Evolutionary conservation across 768 basidiomycete species (phyloP).

Genomic region (Nidularia pulvinata): DNA sequence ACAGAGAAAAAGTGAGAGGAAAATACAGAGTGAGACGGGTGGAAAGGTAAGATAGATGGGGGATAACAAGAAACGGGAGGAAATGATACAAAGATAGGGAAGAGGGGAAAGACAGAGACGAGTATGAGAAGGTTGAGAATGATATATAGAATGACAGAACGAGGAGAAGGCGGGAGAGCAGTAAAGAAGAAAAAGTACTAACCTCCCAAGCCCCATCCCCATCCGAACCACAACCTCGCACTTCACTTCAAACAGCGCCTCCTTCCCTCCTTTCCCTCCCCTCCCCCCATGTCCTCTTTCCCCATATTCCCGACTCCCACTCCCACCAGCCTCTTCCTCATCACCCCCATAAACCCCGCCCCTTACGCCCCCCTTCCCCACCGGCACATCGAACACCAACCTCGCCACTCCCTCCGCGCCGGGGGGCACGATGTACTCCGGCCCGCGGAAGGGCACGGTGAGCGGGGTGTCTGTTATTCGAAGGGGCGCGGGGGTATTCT

Average conservation of each 20-base stretch:
- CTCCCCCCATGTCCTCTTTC: conserved; percentile 19
- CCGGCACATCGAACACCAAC: conserved; percentile 81
- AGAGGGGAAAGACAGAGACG: no score
- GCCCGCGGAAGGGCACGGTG: conserved; percentile 69
- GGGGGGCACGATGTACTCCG: conserved; percentile 73
- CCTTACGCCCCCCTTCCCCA: conserved; percentile 58
- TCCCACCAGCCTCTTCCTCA: conserved; percentile 23
- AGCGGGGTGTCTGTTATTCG: conserved; percentile 54
- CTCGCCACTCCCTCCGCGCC: conserved; percentile 79
- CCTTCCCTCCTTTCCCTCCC: conserved; percentile 18
- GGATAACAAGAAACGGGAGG: no score
- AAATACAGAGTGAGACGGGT: no score
- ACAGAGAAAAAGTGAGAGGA: no score
- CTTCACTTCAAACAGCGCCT: conserved; percentile 68
- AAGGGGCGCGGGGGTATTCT: no score
- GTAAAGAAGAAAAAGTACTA: conserved; percentile 11
- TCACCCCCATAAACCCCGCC: conserved; percentile 63
- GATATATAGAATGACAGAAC: no score
- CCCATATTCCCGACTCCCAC: neutral
- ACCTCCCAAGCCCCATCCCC: conserved; percentile 75
- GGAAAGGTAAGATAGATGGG: no score
- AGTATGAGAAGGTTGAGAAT: no score
- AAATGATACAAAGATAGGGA: no score
- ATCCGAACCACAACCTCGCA: conserved; percentile 65
- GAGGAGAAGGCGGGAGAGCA: no score